Base-by-base conservation (phyloP, 1,139 yeast species). In the Nakaseomyces sp. region DNA sequence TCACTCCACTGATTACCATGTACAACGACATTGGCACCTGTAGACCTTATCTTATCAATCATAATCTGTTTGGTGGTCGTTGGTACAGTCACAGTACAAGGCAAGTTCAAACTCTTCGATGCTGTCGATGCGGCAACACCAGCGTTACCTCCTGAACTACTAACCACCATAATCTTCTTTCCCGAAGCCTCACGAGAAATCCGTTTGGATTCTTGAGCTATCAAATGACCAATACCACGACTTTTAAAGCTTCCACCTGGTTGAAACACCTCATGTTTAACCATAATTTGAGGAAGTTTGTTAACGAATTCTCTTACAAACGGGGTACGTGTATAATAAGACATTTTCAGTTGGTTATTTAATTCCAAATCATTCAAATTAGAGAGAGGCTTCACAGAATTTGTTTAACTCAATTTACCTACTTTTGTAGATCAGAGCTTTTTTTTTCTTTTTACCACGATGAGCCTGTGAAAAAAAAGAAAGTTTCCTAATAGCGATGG, bases 131-230 rank as follows among this genome's bases (percentile, higher is more conserved):
- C 83, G 0, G 87, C 88, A 41, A 79, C 64, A 0, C 88, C 88
- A 1, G 88, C 88, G 56, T 81, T 81, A 0, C 88, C 88, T 6
- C 86, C 88, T 13, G 83, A 76, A 16, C 82, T 76, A 8, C 81
- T 71, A 56, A 70, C 74, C 4, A 79, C 76, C 26, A 70, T 72
- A 31, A 74, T 67, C 35, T 61, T 57, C 22, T 40, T 44, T 7
- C 45, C 42, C 5, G 49, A 33, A 9, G 50, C 41, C 3, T 46
- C 44, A n/a, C 40, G 45, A 15, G 37, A 57, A 10, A 64, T 54
- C 5, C 67, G 58, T 37, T 55, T 51, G 13, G 54, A 48, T 20
- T 15, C 30, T 16, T 18, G 28, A 8, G 19, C 33, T n/a, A 74
- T 68, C 41, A 72, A 64, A 48, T 69, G 54, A 2, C 83, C 78